These are phyloP conservation scores for Epichloe elymi DNA, from an alignment of 2,329 filamentous ascomycete genomes.

Conservation along the genomic window DNA sequence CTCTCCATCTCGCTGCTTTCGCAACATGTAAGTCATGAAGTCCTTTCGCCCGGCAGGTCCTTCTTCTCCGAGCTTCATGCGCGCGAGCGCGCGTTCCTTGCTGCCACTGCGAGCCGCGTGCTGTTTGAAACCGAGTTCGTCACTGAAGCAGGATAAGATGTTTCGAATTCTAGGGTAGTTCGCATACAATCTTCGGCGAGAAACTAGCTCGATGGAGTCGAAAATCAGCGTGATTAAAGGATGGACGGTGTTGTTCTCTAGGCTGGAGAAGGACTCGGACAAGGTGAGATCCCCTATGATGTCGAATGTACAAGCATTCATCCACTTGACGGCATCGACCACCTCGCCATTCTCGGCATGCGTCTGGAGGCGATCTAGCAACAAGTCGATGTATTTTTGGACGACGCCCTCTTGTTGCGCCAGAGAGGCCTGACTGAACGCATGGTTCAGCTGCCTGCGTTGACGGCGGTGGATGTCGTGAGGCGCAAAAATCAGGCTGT, in stretches of 20 bases:
- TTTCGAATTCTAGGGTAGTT: slow-evolving; percentile 4
- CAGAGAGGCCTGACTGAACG: slow-evolving; percentile 19
- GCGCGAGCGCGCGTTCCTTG: slow-evolving; percentile 11
- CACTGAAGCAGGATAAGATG: slow-evolving; percentile 1
- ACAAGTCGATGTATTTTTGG: slow-evolving; percentile 13
- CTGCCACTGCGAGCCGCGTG: slow-evolving; percentile 8
- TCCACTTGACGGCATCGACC: slow-evolving; percentile 20
- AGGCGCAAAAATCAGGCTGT: slow-evolving; percentile 8
- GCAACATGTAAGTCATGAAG: slow-evolving; percentile 17
- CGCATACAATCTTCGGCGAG: slow-evolving; percentile 6
- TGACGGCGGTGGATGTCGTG: slow-evolving; percentile 10
- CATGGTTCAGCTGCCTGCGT: slow-evolving; percentile 15
- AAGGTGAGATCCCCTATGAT: slow-evolving; percentile 29
- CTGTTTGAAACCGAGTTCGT: background rate
- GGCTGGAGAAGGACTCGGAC: slow-evolving; percentile 26
- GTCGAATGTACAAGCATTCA: slow-evolving; percentile 27
- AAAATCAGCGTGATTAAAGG: slow-evolving; percentile 15
- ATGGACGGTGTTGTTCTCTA: slow-evolving; percentile 17
- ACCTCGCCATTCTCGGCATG: slow-evolving; percentile 5
- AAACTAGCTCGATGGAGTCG: slow-evolving; percentile 1
- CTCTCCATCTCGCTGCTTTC: slow-evolving; percentile 17
- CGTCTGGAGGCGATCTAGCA: slow-evolving; percentile 11
- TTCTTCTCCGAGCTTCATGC: slow-evolving; percentile 11
- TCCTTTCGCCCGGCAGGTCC: slow-evolving; percentile 9
- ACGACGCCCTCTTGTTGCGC: slow-evolving; percentile 18